These are phyloP conservation scores for Tuber melanosporum DNA, from an alignment of 495 filamentous ascomycete genomes.

Conservation along the genomic window DNA sequence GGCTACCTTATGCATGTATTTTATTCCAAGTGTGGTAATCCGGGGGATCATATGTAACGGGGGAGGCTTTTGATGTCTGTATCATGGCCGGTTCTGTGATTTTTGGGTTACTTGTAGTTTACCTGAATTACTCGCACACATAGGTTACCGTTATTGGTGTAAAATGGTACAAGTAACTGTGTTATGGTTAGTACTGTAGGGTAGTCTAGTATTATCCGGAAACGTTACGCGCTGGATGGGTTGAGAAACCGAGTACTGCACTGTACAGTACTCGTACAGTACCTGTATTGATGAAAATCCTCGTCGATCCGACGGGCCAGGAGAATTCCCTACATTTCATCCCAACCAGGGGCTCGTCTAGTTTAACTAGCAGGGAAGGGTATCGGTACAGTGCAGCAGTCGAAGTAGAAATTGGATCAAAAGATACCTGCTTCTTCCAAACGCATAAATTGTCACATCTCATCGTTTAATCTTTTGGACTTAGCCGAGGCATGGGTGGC, in stretches of 20 bases:
- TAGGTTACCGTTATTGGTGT: not conserved
- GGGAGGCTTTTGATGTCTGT: not conserved
- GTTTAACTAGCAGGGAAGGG: not conserved
- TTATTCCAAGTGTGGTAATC: slow-evolving; percentile 14
- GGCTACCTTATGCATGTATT: slow-evolving; percentile 3
- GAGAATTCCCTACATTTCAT: not conserved
- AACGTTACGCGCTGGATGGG: slow-evolving; percentile 4
- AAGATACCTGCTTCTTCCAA: not conserved
- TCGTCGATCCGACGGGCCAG: not conserved
- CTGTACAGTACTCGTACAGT: too few relatives aligned
- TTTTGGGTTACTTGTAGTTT: not conserved
- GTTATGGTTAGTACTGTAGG: not conserved
- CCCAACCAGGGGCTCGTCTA: not conserved
- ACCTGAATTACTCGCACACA: not conserved
- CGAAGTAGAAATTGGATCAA: not conserved
- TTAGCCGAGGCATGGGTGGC: not conserved
- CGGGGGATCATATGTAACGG: not conserved
- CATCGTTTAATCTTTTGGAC: not conserved
- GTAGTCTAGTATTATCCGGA: not conserved
- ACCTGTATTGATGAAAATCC: not conserved
- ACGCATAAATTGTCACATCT: not conserved
- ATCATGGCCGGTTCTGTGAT: not conserved
- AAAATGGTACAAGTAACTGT: not conserved
- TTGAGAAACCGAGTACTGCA: slow-evolving; percentile 16
- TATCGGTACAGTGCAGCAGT: not conserved